Evolutionary conservation across 2,329 filamentous ascomycete genomes (phyloP).

Genomic region (Monilinia polystroma): DNA sequence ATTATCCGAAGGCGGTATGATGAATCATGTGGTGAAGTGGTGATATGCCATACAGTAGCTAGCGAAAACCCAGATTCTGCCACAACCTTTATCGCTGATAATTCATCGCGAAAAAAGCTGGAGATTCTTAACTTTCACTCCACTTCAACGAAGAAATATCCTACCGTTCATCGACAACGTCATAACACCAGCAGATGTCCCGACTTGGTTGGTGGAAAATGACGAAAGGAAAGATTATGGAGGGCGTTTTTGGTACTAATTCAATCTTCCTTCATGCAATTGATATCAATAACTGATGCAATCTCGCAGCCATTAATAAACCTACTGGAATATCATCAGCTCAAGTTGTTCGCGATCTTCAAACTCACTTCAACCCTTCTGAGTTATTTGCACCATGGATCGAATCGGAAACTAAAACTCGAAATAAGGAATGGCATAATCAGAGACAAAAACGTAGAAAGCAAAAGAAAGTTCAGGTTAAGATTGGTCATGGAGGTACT

Average conservation of each 20-base stretch:
- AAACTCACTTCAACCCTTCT: conserved; percentile 80
- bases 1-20: not conserved
- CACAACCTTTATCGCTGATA: too few species aligned
- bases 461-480: conserved; percentile 68
- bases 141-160: conserved; percentile 1
- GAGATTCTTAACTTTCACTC: not conserved
- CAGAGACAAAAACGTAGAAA: conserved; percentile 58
- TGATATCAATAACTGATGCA: conserved; percentile 19
- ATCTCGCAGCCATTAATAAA: conserved; percentile 80
- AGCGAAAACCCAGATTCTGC: too few species aligned
- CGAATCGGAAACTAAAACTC: conserved; percentile 56
- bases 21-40: too few species aligned
- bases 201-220: conserved; percentile 35
- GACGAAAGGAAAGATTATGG: conserved; percentile 49
- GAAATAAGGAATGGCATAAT: conserved; percentile 55
- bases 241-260: conserved; percentile 60
- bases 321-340: conserved; percentile 83
- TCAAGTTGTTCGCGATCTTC: conserved; percentile 84
- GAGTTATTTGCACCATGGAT: conserved; percentile 76
- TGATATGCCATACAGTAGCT: too few species aligned
- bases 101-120: conserved; percentile 8
- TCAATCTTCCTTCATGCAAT: not conserved
- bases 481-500: conserved; percentile 95
- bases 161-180: not conserved
- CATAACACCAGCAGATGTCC: conserved; percentile 29